Percentiles rank a stretch among this genome's conserved stretches.
Evolutionary conservation across 176 grass and related monocot species (phyloP).

Genomic region (Lolium rigidum): DNA sequence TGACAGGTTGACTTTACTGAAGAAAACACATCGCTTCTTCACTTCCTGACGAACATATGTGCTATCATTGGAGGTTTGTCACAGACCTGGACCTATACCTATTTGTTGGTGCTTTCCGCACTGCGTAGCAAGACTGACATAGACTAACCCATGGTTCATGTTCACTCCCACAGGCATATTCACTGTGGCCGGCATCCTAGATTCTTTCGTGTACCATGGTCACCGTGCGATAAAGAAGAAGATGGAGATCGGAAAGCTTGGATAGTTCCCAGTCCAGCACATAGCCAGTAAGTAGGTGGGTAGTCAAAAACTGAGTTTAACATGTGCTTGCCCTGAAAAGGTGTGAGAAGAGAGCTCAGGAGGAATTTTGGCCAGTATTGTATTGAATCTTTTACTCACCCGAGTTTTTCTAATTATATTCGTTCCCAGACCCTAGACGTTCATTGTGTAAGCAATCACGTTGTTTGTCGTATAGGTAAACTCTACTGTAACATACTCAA

Average conservation of each 20-base stretch:
- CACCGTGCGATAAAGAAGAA: conserved; percentile 96
- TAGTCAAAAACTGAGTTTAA: conserved; percentile 31
- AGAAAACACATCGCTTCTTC: conserved; percentile 90
- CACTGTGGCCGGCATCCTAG: conserved; percentile 87
- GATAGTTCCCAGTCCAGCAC: conserved; percentile 33
- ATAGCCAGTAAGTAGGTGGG: conserved; percentile 27
- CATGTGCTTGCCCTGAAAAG: conserved; percentile 24
- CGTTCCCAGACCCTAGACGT: not conserved
- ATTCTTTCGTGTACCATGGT: conserved; percentile 95
- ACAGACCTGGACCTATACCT: not conserved
- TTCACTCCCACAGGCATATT: conserved; percentile 66
- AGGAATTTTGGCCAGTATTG: conserved; percentile 47
- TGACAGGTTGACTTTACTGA: conserved; percentile 94
- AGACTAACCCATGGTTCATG: not conserved
- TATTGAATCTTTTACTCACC: not conserved
- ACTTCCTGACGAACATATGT: conserved; percentile 94
- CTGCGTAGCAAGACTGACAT: not conserved
- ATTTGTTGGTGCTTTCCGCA: not conserved
- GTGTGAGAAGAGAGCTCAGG: not conserved
- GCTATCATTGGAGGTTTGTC: conserved; percentile 91
- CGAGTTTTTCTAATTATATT: conserved; percentile 16
- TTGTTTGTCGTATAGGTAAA: not conserved
- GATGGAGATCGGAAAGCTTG: conserved; percentile 88
- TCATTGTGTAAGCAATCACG: not conserved
- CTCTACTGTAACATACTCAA: not conserved